A percentile compares a stretch with the other conserved stretches of the same genome.
Evolutionary conservation across 2,329 filamentous ascomycete species (phyloP).

Genomic region (Zymoseptoria passerinii): DNA sequence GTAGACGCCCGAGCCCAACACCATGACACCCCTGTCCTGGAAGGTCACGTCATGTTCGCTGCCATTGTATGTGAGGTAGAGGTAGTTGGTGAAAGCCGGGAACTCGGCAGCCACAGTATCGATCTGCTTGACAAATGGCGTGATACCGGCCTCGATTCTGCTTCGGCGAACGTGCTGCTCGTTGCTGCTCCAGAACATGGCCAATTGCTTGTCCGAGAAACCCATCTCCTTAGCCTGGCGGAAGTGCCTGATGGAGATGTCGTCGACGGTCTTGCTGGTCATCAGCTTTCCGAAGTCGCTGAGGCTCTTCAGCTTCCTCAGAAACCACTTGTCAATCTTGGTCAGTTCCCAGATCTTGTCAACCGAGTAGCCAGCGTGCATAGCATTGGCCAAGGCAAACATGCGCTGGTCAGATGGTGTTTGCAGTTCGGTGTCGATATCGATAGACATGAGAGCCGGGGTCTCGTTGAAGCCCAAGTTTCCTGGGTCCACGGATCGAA

Average conservation of each 20-base stretch:
- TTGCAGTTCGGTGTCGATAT: slow-evolving; percentile 92
- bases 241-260: slow-evolving; percentile 56
- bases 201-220: slow-evolving; percentile 88
- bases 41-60: slow-evolving; percentile 76
- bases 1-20: slow-evolving; percentile 91
- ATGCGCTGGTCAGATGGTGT: slow-evolving; percentile 95
- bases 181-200: slow-evolving; percentile 89
- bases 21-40: slow-evolving; percentile 88
- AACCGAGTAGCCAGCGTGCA: slow-evolving; percentile 86
- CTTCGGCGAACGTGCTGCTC: slow-evolving; percentile 80
- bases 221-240: slow-evolving; percentile 85
- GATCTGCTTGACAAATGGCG: slow-evolving; percentile 92
- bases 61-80: slow-evolving; percentile 94
- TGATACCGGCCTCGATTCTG: slow-evolving; percentile 77
- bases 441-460: slow-evolving; percentile 82
- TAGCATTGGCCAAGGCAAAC: slow-evolving; percentile 95
- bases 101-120: slow-evolving; percentile 98
- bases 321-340: slow-evolving; percentile 98
- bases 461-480: slow-evolving; percentile 94
- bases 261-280: slow-evolving; percentile 59
- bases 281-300: slow-evolving; percentile 82
- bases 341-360: slow-evolving; percentile 98
- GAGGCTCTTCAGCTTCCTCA: slow-evolving; percentile 81
- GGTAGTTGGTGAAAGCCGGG: slow-evolving; percentile 87
- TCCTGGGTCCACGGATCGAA: slow-evolving; percentile 87